Evolutionary conservation across 2,329 filamentous ascomycete species (phyloP).

Genomic region (Venturia pyrina): DNA sequence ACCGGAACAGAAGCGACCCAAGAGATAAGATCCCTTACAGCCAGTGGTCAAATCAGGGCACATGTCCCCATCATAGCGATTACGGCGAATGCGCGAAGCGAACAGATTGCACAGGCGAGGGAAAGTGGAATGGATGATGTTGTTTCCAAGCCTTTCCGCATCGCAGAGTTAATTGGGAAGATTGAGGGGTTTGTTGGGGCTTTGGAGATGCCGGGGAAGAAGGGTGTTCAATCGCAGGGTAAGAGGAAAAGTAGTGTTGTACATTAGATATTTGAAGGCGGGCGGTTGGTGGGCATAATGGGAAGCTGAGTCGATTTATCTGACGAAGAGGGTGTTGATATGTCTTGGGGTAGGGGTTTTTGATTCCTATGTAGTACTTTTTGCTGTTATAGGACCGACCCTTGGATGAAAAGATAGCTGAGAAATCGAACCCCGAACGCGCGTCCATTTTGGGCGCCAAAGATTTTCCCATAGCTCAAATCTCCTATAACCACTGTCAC

Average conservation of each 20-base stretch:
- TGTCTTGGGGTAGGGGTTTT: too few relatives aligned
- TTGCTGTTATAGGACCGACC: too few relatives aligned
- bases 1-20: slow-evolving; percentile 9
- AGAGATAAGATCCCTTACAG: slow-evolving; percentile 2
- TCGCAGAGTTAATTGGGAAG: slow-evolving; percentile 23
- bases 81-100: slow-evolving; percentile 11
- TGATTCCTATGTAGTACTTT: too few relatives aligned
- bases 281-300: too few relatives aligned
- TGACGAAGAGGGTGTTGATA: too few relatives aligned
- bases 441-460: too few relatives aligned
- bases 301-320: too few relatives aligned
- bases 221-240: background rate
- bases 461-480: too few relatives aligned
- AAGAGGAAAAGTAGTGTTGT: background rate
- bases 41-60: background rate
- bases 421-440: too few relatives aligned
- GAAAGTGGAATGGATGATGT: slow-evolving; percentile 13
- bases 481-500: too few relatives aligned
- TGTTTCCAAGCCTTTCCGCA: slow-evolving; percentile 25
- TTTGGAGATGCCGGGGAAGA: background rate
- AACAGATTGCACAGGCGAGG: slow-evolving; percentile 8
- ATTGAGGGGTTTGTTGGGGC: slow-evolving; percentile 15
- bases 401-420: too few relatives aligned
- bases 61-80: slow-evolving; percentile 12
- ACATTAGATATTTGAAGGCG: background rate